Evolutionary conservation across 2,329 filamentous ascomycete species (phyloP).

Genomic region (Pseudomassariella vexata): DNA sequence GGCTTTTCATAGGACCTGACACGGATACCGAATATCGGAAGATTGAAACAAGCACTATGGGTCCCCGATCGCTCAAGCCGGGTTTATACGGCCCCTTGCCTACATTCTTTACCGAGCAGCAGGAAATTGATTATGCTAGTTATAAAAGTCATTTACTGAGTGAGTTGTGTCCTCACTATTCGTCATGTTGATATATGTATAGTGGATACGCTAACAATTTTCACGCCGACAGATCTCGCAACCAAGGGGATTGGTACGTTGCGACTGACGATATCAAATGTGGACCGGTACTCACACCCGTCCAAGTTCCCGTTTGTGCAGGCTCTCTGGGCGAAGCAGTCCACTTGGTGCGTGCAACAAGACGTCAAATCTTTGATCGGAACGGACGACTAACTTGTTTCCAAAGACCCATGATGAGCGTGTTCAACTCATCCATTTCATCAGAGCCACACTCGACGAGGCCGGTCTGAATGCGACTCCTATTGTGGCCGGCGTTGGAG

Average conservation of each 20-base stretch:
- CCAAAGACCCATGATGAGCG: constrained; percentile 13
- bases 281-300: neutral
- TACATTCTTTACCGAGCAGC: constrained; percentile 9
- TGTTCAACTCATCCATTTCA: constrained; percentile 14
- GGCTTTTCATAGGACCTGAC: too few species aligned
- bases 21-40: too few species aligned
- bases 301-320: constrained; percentile 16
- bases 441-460: constrained; percentile 13
- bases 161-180: too few species aligned
- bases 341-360: constrained; percentile 12
- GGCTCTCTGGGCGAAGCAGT: constrained; percentile 18
- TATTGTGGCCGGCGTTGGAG: constrained; percentile 17
- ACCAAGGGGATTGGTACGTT: constrained; percentile 7
- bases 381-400: neutral
- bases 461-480: constrained; percentile 13
- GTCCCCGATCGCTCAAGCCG: neutral
- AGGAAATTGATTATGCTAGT: constrained; percentile 16
- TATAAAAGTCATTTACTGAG: constrained; percentile 17
- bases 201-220: too few species aligned
- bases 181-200: too few species aligned
- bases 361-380: neutral
- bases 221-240: constrained; percentile 6
- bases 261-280: too few species aligned
- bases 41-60: too few species aligned
- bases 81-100: constrained; percentile 3